A percentile compares a stretch with the other conserved stretches of the same genome.
Conservation (phyloP, 1,284 basidiomycete species). For the Ganoderma sinense region DNA sequence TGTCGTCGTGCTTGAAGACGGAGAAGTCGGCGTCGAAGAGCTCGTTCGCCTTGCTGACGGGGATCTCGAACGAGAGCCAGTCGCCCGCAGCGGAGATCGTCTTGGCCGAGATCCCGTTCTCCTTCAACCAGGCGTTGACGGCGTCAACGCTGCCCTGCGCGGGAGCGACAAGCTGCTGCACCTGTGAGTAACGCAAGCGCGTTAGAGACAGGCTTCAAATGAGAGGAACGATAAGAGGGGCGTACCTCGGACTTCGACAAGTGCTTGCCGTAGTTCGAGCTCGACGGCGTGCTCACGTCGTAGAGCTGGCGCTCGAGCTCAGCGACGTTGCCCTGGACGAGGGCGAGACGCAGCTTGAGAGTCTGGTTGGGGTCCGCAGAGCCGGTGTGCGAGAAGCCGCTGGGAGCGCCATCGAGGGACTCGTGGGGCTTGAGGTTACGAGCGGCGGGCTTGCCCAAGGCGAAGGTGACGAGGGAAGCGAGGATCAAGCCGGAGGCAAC, state of each 20-base stretch:
- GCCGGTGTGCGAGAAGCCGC: slow-evolving; percentile 39
- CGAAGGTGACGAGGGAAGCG: slow-evolving; percentile 35
- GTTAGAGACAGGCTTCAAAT: background rate
- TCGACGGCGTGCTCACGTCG: slow-evolving; percentile 45
- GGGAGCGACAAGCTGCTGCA: slow-evolving; percentile 48
- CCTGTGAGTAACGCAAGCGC: slow-evolving; percentile 31
- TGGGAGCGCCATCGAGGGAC: slow-evolving; percentile 34
- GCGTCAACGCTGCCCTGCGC: slow-evolving; percentile 42
- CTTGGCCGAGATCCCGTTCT: slow-evolving; percentile 43
- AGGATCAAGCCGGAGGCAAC: slow-evolving; percentile 32
- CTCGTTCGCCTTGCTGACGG: slow-evolving; percentile 47
- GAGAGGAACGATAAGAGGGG: background rate
- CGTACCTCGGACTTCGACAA: slow-evolving; percentile 44
- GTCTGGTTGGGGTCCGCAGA: slow-evolving; percentile 36
- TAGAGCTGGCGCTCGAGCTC: slow-evolving; percentile 46
- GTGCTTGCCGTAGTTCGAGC: slow-evolving; percentile 42
- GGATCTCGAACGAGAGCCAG: slow-evolving; percentile 48
- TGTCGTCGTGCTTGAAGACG: slow-evolving; percentile 45
- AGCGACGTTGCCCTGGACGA: slow-evolving; percentile 42
- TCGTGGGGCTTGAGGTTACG: slow-evolving; percentile 42
- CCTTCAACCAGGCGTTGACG: slow-evolving; percentile 47
- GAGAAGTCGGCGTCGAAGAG: slow-evolving; percentile 49
- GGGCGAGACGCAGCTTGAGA: slow-evolving; percentile 44
- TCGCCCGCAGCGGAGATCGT: slow-evolving; percentile 46
- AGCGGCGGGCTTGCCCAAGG: slow-evolving; percentile 35